These are phyloP conservation scores for Athelia psychrophila DNA, from an alignment of 1,284 basidiomycete genomes.

Conservation along the genomic window DNA sequence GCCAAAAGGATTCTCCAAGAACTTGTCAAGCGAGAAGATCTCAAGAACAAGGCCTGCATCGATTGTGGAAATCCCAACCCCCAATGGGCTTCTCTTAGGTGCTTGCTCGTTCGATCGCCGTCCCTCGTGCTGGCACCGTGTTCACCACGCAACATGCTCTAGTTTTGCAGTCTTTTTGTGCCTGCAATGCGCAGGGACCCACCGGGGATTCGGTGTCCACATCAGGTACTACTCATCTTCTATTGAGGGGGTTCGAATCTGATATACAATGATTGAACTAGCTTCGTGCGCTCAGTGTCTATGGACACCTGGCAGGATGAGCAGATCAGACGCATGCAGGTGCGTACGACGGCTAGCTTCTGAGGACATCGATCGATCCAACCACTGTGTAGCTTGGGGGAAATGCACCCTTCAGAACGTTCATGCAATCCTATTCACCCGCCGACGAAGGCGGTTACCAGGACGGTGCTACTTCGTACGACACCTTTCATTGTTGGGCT, in stretches of 20 bases:
- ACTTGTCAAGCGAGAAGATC: slow-evolving; percentile 69
- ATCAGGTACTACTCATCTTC: slow-evolving; percentile 51
- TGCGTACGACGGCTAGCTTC: slow-evolving; percentile 26
- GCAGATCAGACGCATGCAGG: slow-evolving; percentile 89
- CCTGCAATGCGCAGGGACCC: slow-evolving; percentile 87
- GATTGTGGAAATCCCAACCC: slow-evolving; percentile 87
- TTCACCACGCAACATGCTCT: slow-evolving; percentile 9
- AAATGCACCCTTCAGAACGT: slow-evolving; percentile 77
- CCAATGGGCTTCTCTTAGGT: slow-evolving; percentile 88
- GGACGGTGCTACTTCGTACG: slow-evolving; percentile 64
- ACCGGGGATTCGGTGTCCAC: slow-evolving; percentile 88
- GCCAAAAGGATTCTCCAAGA: slow-evolving; percentile 72
- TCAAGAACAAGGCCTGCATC: slow-evolving; percentile 74
- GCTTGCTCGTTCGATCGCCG: slow-evolving; percentile 12
- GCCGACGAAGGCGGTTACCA: slow-evolving; percentile 74
- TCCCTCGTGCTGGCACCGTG: slow-evolving; percentile 7
- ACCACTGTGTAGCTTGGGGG: slow-evolving; percentile 66
- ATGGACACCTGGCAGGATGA: slow-evolving; percentile 97
- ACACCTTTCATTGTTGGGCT: slow-evolving; percentile 91
- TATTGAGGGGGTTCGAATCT: slow-evolving; percentile 4
- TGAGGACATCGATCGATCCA: slow-evolving; percentile 9
- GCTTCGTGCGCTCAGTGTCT: slow-evolving; percentile 89
- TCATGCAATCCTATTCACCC: slow-evolving; percentile 74
- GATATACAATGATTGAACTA: slow-evolving; percentile 28
- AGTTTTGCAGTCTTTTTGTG: slow-evolving; percentile 89